Evolutionary conservation across 2,329 filamentous ascomycete genomes (phyloP).

Genomic region (Aspergillus terreus): DNA sequence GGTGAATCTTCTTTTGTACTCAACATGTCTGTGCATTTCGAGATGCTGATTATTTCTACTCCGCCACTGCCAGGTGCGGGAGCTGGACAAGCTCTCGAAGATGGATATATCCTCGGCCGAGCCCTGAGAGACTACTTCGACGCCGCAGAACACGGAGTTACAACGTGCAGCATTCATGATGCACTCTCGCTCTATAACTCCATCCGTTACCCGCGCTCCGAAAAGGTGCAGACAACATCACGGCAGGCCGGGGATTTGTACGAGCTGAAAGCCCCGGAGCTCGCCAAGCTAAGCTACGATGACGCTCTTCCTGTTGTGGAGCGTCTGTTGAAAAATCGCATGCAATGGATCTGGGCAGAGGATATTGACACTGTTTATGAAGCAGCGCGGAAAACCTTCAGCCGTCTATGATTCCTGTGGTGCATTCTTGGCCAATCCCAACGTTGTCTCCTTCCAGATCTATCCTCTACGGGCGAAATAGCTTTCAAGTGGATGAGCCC

Average conservation of each 20-base stretch:
- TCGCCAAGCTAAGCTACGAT: neutral
- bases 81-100: neutral
- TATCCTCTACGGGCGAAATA: too few species aligned
- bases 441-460: too few species aligned
- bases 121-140: neutral
- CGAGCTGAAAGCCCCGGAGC: neutral
- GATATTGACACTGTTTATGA: neutral
- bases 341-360: neutral
- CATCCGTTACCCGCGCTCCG: neutral
- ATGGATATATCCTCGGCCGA: neutral
- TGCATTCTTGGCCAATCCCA: too few species aligned
- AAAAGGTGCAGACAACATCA: neutral
- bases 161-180: neutral
- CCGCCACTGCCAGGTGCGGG: neutral
- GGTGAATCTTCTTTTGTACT: neutral
- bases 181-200: neutral
- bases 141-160: neutral
- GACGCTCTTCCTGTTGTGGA: neutral
- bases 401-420: too few species aligned
- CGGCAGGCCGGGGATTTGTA: neutral
- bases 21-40: neutral
- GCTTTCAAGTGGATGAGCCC: too few species aligned
- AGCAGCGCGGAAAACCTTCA: neutral
- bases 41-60: neutral
- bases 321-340: neutral